Conservation (phyloP, 2,329 filamentous ascomycete genomes). For the Monosporascus sp. region DNA sequence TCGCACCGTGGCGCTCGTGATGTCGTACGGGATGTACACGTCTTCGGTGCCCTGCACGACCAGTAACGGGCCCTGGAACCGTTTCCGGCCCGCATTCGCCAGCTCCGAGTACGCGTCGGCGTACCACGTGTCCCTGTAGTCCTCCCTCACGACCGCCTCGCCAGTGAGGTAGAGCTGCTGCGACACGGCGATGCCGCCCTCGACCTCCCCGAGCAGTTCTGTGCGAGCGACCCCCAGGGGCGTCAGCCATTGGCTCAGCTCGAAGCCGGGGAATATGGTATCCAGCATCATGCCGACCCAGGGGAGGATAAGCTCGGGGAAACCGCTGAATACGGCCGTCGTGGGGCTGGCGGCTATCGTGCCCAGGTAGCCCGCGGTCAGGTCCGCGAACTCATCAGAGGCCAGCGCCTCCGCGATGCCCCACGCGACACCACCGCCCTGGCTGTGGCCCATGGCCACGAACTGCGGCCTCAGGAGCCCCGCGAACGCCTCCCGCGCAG, state of each 20-base stretch:
- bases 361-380: constrained; percentile 31
- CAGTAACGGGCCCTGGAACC: constrained; percentile 30
- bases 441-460: constrained; percentile 39
- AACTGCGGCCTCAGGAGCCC: constrained; percentile 29
- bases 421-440: constrained; percentile 42
- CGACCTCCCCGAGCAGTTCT: constrained; percentile 12
- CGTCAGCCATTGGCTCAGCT: constrained; percentile 21
- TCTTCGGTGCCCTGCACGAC: constrained; percentile 30
- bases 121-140: constrained; percentile 15
- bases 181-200: constrained; percentile 12
- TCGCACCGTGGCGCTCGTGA: constrained; percentile 8
- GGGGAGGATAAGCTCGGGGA: constrained; percentile 8
- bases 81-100: constrained; percentile 22
- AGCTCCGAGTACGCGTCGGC: constrained; percentile 17
- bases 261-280: constrained; percentile 22
- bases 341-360: constrained; percentile 26
- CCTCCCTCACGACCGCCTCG: constrained; percentile 7
- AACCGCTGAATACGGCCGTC: constrained; percentile 15
- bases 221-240: constrained; percentile 14
- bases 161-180: constrained; percentile 9
- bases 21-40: constrained; percentile 6
- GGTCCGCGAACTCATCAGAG: constrained; percentile 21
- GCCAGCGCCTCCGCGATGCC: constrained; percentile 24
- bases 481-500: constrained; percentile 36
- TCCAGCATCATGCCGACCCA: constrained; percentile 15